phyloP scores from a whole-genome alignment of 179 eudicot genomes.

The Amaranthus tricolor region DNA sequence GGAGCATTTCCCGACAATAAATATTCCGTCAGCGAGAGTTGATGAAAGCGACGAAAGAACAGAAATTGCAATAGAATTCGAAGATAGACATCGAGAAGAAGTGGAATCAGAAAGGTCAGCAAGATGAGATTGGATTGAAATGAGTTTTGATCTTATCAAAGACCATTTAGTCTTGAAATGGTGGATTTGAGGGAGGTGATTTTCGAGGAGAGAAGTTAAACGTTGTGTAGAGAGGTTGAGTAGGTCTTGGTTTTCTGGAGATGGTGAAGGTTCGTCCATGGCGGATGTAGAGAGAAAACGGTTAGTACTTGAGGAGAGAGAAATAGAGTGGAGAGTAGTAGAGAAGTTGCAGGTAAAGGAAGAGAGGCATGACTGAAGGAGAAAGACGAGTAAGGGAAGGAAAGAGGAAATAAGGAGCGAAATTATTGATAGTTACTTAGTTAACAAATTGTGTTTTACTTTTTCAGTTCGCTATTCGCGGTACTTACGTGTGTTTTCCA shows the following conservation, averaged over 20 bases:
- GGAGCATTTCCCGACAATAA: slow-evolving; percentile 42
- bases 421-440: neutral
- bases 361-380: slow-evolving; percentile 11
- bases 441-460: no score
- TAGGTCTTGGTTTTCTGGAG: slow-evolving; percentile 16
- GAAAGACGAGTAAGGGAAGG: neutral
- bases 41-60: slow-evolving; percentile 28
- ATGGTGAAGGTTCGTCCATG: slow-evolving; percentile 28
- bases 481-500: neutral
- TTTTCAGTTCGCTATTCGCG: neutral
- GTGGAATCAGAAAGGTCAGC: slow-evolving; percentile 32
- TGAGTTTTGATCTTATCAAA: slow-evolving; percentile 48
- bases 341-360: neutral
- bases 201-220: slow-evolving; percentile 12
- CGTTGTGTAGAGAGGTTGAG: slow-evolving; percentile 17
- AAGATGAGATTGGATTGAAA: slow-evolving; percentile 45
- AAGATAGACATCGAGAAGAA: slow-evolving; percentile 3
- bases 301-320: neutral
- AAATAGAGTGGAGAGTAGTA: neutral
- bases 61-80: slow-evolving; percentile 35
- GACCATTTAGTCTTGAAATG: slow-evolving; percentile 73
- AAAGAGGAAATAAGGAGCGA: neutral
- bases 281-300: neutral
- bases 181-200: slow-evolving; percentile 32
- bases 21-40: slow-evolving; percentile 13